A percentile compares a stretch with the other conserved stretches of the same genome.
Conservation (phyloP, 1,284 basidiomycete genomes). For the Moesziomyces antarcticus region DNA sequence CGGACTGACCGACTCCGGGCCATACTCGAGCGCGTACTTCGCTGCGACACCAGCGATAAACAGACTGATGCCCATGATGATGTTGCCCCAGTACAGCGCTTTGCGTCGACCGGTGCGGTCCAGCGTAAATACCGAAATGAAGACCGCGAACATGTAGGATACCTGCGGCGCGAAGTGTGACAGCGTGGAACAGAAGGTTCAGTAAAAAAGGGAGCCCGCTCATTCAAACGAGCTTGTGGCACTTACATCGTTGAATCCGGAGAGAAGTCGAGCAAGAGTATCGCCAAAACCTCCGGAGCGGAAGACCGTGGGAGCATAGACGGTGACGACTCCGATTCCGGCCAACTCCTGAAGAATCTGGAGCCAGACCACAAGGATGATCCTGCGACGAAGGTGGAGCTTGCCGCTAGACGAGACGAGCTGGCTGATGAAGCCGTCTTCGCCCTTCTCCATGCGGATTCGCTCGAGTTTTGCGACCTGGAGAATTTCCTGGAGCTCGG, state of each 20-base stretch:
- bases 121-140: slow-evolving; percentile 22
- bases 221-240: not conserved
- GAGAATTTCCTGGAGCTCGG: slow-evolving; percentile 25
- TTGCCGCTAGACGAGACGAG: slow-evolving; percentile 15
- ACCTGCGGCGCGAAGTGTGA: not conserved
- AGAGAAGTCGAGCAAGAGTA: slow-evolving; percentile 19
- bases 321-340: slow-evolving; percentile 30
- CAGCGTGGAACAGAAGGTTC: not conserved
- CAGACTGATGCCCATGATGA: slow-evolving; percentile 25
- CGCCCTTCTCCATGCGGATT: slow-evolving; percentile 19
- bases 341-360: slow-evolving; percentile 34
- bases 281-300: slow-evolving; percentile 30
- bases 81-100: slow-evolving; percentile 25
- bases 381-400: slow-evolving; percentile 28
- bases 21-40: slow-evolving; percentile 30
- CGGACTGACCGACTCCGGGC: slow-evolving; percentile 10
- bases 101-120: slow-evolving; percentile 23
- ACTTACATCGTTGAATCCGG: slow-evolving; percentile 33
- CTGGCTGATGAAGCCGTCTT: slow-evolving; percentile 19
- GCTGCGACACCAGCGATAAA: slow-evolving; percentile 31
- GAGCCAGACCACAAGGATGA: slow-evolving; percentile 24
- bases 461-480: slow-evolving; percentile 23
- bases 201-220: not conserved
- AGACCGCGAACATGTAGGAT: slow-evolving; percentile 33
- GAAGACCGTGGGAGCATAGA: slow-evolving; percentile 36